Conservation (phyloP, 306 rosid species). For the Purshia tridentata region DNA sequence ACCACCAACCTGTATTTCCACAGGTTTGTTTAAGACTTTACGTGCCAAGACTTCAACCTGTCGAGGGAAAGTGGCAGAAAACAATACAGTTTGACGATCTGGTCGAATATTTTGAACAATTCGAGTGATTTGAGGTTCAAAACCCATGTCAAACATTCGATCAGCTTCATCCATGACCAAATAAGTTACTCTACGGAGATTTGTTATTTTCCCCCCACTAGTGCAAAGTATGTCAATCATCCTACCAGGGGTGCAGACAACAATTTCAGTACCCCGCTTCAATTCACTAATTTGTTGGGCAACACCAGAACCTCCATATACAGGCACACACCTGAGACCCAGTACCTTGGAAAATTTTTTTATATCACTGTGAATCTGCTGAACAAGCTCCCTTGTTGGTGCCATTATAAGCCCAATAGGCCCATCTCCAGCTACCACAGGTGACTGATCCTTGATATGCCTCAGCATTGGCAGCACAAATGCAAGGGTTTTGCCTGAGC, state of each 20-base stretch:
- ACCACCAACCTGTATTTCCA: constrained; percentile 93
- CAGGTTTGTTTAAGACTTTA: constrained; percentile 75
- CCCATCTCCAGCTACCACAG: constrained; percentile 90
- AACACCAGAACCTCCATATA: constrained; percentile 96
- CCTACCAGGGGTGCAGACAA: constrained; percentile 96
- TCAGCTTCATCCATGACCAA: constrained; percentile 98
- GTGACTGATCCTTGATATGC: constrained; percentile 97
- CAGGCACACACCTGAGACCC: constrained; percentile 90
- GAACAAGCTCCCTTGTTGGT: constrained; percentile 95
- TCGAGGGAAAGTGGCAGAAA: constrained; percentile 93
- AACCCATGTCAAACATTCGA: constrained; percentile 99
- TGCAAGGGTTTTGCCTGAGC: constrained; percentile 95
- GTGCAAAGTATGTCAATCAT: constrained; percentile 97
- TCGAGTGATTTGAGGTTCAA: constrained; percentile 93
- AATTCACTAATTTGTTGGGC: constrained; percentile 97
- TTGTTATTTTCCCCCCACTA: constrained; percentile 88
- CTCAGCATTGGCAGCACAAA: constrained; percentile 96
- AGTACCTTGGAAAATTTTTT: constrained; percentile 70
- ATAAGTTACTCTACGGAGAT: constrained; percentile 86
- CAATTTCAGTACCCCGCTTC: constrained; percentile 96
- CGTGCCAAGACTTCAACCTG: constrained; percentile 93
- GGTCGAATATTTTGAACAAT: constrained; percentile 89
- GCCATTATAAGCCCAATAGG: constrained; percentile 97
- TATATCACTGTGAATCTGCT: constrained; percentile 88
- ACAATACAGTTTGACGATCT: constrained; percentile 86